Percentiles rank a stretch among this genome's conserved stretches.
phyloP scores from a whole-genome alignment of 73 alveolate genomes.

The Stentor coeruleus region DNA sequence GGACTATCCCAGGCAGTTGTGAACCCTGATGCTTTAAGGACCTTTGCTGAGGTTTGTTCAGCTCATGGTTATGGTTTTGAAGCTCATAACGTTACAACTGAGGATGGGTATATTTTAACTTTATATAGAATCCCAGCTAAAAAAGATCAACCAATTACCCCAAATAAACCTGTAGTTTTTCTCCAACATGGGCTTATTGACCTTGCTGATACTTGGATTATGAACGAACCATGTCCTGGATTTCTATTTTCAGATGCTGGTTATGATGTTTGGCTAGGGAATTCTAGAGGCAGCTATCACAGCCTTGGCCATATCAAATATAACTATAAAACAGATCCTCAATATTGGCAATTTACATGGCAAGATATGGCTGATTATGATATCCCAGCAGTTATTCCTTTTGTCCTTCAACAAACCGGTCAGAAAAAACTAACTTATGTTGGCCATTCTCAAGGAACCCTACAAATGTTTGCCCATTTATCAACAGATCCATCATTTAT shows the following conservation, averaged over 20 bases:
- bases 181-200: conserved; percentile 87
- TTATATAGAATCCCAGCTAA: conserved; percentile 75
- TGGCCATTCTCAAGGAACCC: conserved; percentile 93
- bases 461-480: conserved; percentile 73
- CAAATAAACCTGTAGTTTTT: conserved; percentile 61
- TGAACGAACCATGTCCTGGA: conserved; percentile 75
- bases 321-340: conserved; percentile 26
- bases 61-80: too few relatives aligned
- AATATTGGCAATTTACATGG: conserved; percentile 83
- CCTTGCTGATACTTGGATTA: conserved; percentile 72
- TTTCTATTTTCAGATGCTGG: conserved; percentile 61
- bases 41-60: too few relatives aligned
- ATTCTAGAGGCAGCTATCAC: conserved; percentile 70
- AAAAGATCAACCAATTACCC: too few relatives aligned
- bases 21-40: too few relatives aligned
- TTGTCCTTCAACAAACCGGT: conserved; percentile 55
- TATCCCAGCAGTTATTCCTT: conserved; percentile 70
- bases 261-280: conserved; percentile 89
- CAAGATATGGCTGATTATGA: conserved; percentile 86
- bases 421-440: conserved; percentile 69
- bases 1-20: too few relatives aligned
- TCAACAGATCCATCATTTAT: conserved; percentile 35
- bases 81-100: conserved; percentile 75
- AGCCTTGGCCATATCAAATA: conserved; percentile 44
- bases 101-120: conserved; percentile 84